A percentile compares a stretch with the other conserved stretches of the same genome.
These are phyloP conservation scores for Plasmodium coatneyi DNA, from an alignment of 169 alveolate species.

Conservation along the genomic window DNA sequence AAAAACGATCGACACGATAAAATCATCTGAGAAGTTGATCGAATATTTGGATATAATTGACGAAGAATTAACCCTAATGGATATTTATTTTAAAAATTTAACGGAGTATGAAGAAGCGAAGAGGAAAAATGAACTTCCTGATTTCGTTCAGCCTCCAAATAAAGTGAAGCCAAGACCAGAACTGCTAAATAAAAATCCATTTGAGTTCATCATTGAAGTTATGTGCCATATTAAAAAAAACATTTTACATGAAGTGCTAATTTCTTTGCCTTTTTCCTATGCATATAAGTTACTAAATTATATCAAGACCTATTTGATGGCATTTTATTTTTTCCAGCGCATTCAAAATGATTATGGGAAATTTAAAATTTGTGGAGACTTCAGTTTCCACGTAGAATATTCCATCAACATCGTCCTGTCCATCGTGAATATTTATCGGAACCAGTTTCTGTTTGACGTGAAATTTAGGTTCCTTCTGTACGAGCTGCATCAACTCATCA, in stretches of 20 bases:
- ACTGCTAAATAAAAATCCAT: conserved; percentile 65
- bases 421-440: conserved; percentile 70
- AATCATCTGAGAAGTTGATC: conserved; percentile 86
- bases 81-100: conserved; percentile 71
- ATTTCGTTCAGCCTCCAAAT: conserved; percentile 77
- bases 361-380: conserved; percentile 41
- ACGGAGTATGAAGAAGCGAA: conserved; percentile 72
- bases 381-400: conserved; percentile 58
- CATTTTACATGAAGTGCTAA: conserved; percentile 77
- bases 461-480: conserved; percentile 61
- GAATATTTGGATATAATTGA: conserved; percentile 77
- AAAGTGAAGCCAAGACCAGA: conserved; percentile 77
- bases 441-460: conserved; percentile 52
- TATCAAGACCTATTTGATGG: conserved; percentile 70
- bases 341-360: conserved; percentile 32
- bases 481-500: conserved; percentile 46
- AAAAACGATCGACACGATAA: conserved; percentile 85
- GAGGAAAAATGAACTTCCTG: conserved; percentile 49
- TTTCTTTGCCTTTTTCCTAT: conserved; percentile 82
- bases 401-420: conserved; percentile 42
- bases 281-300: conserved; percentile 78
- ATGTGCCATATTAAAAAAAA: conserved; percentile 76
- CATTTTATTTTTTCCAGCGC: conserved; percentile 73
- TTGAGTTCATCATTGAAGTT: conserved; percentile 72
- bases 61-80: conserved; percentile 75